These are phyloP conservation scores for Boechera retrofracta DNA, from an alignment of 345 rosid species.

Conservation along the genomic window DNA sequence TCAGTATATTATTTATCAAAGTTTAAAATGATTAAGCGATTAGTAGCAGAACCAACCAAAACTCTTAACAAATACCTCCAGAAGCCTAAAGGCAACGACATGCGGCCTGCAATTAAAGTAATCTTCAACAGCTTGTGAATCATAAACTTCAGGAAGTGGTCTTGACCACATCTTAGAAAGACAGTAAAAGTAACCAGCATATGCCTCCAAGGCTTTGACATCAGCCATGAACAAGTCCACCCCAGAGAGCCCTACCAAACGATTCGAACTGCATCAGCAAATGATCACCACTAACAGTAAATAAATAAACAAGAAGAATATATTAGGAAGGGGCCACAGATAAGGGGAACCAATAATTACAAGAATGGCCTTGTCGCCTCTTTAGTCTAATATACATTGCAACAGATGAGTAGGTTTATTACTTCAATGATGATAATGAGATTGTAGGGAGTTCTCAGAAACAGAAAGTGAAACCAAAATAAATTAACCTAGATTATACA, in stretches of 20 bases:
- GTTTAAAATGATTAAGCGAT: slow-evolving; percentile 2
- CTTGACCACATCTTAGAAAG: slow-evolving; percentile 78
- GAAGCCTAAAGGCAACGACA: slow-evolving; percentile 77
- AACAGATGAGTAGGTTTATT: not conserved
- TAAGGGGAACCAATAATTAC: not conserved
- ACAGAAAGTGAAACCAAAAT: not conserved
- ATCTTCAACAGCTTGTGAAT: slow-evolving; percentile 70
- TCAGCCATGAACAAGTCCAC: slow-evolving; percentile 92
- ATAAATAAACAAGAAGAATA: not conserved
- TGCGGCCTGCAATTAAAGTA: slow-evolving; percentile 94
- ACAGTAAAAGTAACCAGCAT: slow-evolving; percentile 65
- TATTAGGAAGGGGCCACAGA: not conserved
- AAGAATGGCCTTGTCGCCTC: not conserved
- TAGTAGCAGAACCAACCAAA: slow-evolving; percentile 20
- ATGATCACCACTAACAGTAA: slow-evolving; percentile 33
- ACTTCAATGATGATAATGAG: slow-evolving; percentile 1
- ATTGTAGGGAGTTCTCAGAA: slow-evolving; percentile 8
- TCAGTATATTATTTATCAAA: not conserved
- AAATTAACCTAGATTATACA: slow-evolving; percentile 3
- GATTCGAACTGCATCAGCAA: slow-evolving; percentile 30
- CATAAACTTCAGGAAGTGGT: slow-evolving; percentile 89
- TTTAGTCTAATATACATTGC: not conserved
- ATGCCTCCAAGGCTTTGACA: slow-evolving; percentile 85
- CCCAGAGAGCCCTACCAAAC: slow-evolving; percentile 68
- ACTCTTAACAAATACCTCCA: slow-evolving; percentile 64